Evolutionary conservation across 306 rosid genomes (phyloP).

Genomic region (Trifolium fragiferum): DNA sequence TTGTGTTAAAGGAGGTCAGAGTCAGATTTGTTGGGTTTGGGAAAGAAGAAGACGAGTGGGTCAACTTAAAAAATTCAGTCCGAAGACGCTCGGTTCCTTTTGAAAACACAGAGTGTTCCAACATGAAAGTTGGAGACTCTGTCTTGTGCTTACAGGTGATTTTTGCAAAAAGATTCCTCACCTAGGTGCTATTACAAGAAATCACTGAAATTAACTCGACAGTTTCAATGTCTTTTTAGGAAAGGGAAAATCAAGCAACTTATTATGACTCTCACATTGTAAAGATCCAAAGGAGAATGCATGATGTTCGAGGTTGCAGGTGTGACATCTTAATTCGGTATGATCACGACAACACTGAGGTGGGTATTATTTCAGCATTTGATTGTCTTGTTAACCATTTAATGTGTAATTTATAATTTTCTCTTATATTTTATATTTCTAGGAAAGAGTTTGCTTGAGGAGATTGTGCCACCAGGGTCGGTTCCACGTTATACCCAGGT

Average conservation of each 20-base stretch:
- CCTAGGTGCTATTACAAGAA: neutral
- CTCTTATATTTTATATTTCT: slow-evolving; percentile 15
- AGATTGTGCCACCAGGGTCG: slow-evolving; percentile 83
- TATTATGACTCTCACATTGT: slow-evolving; percentile 81
- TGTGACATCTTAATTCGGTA: slow-evolving; percentile 79
- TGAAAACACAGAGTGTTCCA: slow-evolving; percentile 72
- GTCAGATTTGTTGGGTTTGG: slow-evolving; percentile 95
- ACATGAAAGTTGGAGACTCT: slow-evolving; percentile 70
- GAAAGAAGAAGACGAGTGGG: slow-evolving; percentile 94
- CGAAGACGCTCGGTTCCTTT: slow-evolving; percentile 87
- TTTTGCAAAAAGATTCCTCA: slow-evolving; percentile 25
- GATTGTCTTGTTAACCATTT: neutral
- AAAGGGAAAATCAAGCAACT: slow-evolving; percentile 85
- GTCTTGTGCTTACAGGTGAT: slow-evolving; percentile 93
- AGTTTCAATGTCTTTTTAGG: slow-evolving; percentile 51
- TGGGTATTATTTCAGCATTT: slow-evolving; percentile 40
- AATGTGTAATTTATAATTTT: neutral
- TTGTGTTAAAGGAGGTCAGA: slow-evolving; percentile 89
- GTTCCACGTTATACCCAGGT: too few relatives aligned
- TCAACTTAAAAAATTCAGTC: slow-evolving; percentile 65
- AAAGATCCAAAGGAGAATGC: slow-evolving; percentile 82
- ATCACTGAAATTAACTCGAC: slow-evolving; percentile 33
- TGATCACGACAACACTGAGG: slow-evolving; percentile 82
- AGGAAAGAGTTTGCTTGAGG: slow-evolving; percentile 87
- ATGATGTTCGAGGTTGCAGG: slow-evolving; percentile 96